Conservation (phyloP, 1,139 yeast genomes). For the Kurtzmaniella quercitrusa region DNA sequence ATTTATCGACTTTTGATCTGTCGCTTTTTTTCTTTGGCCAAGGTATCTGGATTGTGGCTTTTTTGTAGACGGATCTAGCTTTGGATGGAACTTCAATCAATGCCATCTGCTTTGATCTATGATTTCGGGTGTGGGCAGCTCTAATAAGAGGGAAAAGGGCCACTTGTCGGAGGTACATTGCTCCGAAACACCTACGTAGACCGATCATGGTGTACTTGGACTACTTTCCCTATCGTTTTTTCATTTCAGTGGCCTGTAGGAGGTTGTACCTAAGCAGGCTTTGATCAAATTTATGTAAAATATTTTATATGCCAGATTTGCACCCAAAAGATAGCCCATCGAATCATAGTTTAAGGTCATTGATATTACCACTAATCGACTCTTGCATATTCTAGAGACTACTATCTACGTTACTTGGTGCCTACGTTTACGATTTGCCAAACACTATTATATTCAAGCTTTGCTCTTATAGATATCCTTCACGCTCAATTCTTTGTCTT, state of each 20-base stretch:
- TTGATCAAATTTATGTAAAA: neutral
- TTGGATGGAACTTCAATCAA: neutral
- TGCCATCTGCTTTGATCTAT: neutral
- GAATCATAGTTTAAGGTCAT: neutral
- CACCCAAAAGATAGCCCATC: neutral
- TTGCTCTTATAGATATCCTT: neutral
- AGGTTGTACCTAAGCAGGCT: neutral
- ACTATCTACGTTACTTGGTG: too few species aligned
- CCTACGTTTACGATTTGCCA: too few species aligned
- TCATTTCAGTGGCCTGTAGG: too few species aligned
- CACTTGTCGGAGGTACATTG: too few species aligned
- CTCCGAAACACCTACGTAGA: too few species aligned
- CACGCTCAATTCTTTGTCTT: conserved; percentile 9
- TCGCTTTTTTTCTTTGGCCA: neutral
- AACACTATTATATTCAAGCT: neutral
- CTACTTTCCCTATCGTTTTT: too few species aligned
- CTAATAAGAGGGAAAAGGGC: neutral
- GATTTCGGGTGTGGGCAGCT: neutral
- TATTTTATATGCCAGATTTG: neutral
- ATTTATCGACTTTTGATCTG: neutral
- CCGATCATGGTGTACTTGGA: too few species aligned
- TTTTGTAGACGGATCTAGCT: neutral
- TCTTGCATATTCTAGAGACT: too few species aligned
- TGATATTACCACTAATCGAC: too few species aligned
- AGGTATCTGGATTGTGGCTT: neutral